Base-by-base conservation (phyloP, 768 basidiomycete genomes). In the Erythrobasidium yunnanense region DNA sequence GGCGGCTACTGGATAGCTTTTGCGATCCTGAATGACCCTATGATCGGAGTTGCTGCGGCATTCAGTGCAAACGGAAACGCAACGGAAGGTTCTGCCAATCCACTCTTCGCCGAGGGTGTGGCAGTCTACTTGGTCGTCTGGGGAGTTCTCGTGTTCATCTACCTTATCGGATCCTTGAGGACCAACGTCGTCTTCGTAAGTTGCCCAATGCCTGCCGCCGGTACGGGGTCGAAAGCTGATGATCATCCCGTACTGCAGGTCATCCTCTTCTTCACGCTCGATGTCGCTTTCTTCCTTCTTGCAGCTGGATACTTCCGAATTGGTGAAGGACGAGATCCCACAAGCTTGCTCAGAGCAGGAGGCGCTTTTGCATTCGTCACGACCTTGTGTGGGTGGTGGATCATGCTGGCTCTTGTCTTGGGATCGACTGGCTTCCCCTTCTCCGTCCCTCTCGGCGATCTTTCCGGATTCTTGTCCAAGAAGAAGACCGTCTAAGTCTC, bases 381-480 rank as follows among this genome's bases (percentile, higher is more conserved):
- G 13, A 23, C 49, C 18, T 23, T 38, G 29, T 22, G 42, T 33
- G 15, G 68, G 15, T 69, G 60, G 69, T 71, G 66, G 29, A 51
- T 70, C 52, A 23, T 55, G 17, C 47, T 66, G 22, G 72, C 69
- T 2, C 52, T 71, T 2, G 60, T 72, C 34, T 63, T 74, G 18
- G 69, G 69, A 8, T 57, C 62, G 5, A 69, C 65, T 34, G 71
- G 72, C 18, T 55, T 71, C 23, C 72, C 72, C 1, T 46, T 73
- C 66, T 47, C 67, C 11, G 68, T 74, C 11, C 73, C 74, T 5
- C 57, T 74, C 3, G 72, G 72, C 49, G 74, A 74, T 60, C 51
- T 73, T n/a, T 71, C 70, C 17, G 54, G 38, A 33, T 70, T 73
- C 65, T 42, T 68, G n/a, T 13, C 35, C 35, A 66, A 65, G 66